Conservation (phyloP, 176 grass and related monocot species). For the Avena insularis region DNA sequence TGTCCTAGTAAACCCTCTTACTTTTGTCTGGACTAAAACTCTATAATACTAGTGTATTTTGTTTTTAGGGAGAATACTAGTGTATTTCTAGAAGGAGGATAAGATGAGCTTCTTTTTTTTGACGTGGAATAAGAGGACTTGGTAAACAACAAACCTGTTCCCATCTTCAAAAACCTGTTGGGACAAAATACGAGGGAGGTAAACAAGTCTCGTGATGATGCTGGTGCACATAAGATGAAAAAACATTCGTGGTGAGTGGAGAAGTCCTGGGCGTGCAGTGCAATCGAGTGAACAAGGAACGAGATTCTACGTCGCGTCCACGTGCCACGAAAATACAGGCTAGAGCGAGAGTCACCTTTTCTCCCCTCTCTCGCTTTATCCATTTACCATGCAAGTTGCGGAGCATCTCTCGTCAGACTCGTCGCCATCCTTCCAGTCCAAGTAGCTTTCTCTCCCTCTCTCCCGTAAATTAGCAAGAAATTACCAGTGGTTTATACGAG, state of each 20-base stretch:
- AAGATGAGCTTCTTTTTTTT: too few species aligned
- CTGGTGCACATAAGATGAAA: too few species aligned
- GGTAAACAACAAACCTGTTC: too few species aligned
- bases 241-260: background rate
- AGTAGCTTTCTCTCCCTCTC: background rate
- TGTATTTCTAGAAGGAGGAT: too few species aligned
- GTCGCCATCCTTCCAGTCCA: slow-evolving; percentile 6
- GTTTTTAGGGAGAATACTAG: too few species aligned
- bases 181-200: too few species aligned
- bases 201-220: too few species aligned
- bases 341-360: background rate
- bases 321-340: slow-evolving; percentile 35
- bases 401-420: slow-evolving; percentile 44
- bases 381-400: slow-evolving; percentile 1
- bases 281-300: background rate
- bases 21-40: too few species aligned
- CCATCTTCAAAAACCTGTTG: too few species aligned
- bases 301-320: slow-evolving; percentile 8
- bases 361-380: background rate
- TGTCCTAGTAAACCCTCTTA: too few species aligned
- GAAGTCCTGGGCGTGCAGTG: background rate
- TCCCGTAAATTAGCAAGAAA: background rate
- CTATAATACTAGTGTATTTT: too few species aligned
- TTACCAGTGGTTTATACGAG: background rate
- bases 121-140: too few species aligned